Conservation (phyloP, 2,329 filamentous ascomycete genomes). For the Dendrostoma leiphaemia region DNA sequence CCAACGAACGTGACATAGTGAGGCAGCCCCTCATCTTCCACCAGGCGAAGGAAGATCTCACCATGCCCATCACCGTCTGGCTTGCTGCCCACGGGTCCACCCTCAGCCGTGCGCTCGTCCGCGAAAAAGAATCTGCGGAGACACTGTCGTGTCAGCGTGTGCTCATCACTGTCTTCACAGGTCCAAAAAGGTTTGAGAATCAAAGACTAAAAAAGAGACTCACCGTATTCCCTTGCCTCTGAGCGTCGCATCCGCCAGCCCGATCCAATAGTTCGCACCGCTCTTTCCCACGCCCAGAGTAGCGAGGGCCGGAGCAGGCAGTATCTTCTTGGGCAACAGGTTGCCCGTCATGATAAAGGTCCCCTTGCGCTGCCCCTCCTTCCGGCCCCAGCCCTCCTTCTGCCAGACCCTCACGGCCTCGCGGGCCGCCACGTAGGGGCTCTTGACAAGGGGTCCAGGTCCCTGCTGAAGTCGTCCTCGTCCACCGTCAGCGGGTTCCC, state of each 20-base stretch:
- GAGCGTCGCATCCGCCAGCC: constrained; percentile 10
- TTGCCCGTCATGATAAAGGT: constrained; percentile 18
- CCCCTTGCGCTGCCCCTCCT: constrained; percentile 6
- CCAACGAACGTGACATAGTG: constrained; percentile 17
- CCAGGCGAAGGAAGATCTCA: constrained; percentile 5
- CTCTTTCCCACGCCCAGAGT: constrained; percentile 14
- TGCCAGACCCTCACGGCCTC: constrained; percentile 14
- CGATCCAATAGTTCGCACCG: constrained; percentile 12
- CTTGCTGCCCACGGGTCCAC: constrained; percentile 1
- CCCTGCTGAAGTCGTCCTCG: constrained; percentile 5
- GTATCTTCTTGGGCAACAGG: constrained; percentile 1
- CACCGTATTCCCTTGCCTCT: constrained; percentile 18
- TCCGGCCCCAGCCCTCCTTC: not conserved
- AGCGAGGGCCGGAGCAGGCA: constrained; percentile 2
- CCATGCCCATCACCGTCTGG: constrained; percentile 6
- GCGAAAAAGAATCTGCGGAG: constrained; percentile 18
- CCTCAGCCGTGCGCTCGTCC: constrained; percentile 18
- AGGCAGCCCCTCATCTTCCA: constrained; percentile 13
- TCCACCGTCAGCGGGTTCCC: constrained; percentile 15
- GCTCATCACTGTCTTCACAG: not conserved
- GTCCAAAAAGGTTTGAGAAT: not conserved
- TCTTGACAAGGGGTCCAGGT: constrained; percentile 12
- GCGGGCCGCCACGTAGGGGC: constrained; percentile 11
- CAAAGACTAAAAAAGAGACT: not conserved
- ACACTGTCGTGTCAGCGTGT: not conserved